phyloP scores from a whole-genome alignment of 148 eudicot species.

The Rhododendron ferrugineum region DNA sequence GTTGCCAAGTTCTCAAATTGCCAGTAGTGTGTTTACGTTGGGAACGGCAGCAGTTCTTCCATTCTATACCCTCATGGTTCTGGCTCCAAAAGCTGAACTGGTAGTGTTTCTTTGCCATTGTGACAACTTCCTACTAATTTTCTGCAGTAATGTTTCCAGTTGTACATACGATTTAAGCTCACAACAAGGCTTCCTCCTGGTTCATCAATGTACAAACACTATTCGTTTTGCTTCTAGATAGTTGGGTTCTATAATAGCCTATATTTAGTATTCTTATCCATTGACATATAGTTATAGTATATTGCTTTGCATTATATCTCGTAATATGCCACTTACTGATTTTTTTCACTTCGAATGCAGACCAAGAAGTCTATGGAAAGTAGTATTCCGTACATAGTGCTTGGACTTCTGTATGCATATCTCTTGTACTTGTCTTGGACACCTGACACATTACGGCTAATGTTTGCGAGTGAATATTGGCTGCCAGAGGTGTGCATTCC shows the following conservation, averaged over 20 bases:
- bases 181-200: not conserved
- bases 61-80: conserved; percentile 84
- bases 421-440: conserved; percentile 89
- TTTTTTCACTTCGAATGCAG: conserved; percentile 34
- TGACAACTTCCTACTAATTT: not conserved
- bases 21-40: conserved; percentile 60
- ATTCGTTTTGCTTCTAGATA: no score
- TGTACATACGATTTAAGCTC: not conserved
- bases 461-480: conserved; percentile 94
- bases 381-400: conserved; percentile 56
- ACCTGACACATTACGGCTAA: conserved; percentile 66
- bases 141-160: not conserved
- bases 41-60: conserved; percentile 93
- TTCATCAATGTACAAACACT: not conserved
- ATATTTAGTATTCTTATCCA: not conserved
- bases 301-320: not conserved
- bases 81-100: conserved; percentile 79
- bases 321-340: not conserved
- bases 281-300: no score
- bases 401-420: conserved; percentile 71
- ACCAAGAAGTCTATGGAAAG: conserved; percentile 74
- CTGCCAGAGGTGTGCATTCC: conserved; percentile 68
- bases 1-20: conserved; percentile 53
- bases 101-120: conserved; percentile 33
- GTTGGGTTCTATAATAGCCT: no score